Evolutionary conservation across 139 green algal genomes (phyloP).

Genomic region (Asterochloris erici): DNA sequence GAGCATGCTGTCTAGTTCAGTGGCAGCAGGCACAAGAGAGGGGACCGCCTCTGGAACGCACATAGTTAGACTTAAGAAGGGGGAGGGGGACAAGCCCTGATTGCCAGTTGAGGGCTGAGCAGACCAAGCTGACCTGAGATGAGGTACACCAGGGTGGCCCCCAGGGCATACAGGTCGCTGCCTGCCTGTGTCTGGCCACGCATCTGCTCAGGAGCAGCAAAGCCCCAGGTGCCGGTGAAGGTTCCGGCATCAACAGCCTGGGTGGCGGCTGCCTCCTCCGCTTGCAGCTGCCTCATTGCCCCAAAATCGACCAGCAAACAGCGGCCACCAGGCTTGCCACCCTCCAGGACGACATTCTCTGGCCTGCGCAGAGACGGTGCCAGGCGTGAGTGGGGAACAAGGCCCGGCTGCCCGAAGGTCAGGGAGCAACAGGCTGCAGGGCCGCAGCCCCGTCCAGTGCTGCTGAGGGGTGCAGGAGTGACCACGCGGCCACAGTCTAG

Average conservation of each 20-base stretch:
- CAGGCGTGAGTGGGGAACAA: no score
- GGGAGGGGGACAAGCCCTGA: background rate
- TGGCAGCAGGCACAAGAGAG: background rate
- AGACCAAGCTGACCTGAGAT: slow-evolving; percentile 52
- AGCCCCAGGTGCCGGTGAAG: slow-evolving; percentile 75
- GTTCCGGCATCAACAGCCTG: slow-evolving; percentile 55
- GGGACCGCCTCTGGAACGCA: background rate
- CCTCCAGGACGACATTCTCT: slow-evolving; percentile 87
- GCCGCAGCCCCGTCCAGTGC: no score
- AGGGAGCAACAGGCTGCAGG: no score
- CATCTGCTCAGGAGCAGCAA: slow-evolving; percentile 93
- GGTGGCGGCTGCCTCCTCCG: slow-evolving; percentile 33
- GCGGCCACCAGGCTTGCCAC: slow-evolving; percentile 48
- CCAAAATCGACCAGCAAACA: slow-evolving; percentile 93
- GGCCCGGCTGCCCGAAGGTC: no score
- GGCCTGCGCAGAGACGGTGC: slow-evolving; percentile 45
- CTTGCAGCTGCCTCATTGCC: slow-evolving; percentile 52
- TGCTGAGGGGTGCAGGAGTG: no score
- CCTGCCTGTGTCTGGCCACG: slow-evolving; percentile 55
- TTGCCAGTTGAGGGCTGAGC: background rate
- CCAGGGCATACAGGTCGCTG: slow-evolving; percentile 87
- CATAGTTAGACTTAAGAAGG: background rate
- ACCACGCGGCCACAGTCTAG: no score
- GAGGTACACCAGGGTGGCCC: slow-evolving; percentile 87
- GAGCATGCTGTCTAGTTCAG: no score